Evolutionary conservation across 1,284 basidiomycete species (phyloP).

Genomic region (Mycosarcoma maydis): DNA sequence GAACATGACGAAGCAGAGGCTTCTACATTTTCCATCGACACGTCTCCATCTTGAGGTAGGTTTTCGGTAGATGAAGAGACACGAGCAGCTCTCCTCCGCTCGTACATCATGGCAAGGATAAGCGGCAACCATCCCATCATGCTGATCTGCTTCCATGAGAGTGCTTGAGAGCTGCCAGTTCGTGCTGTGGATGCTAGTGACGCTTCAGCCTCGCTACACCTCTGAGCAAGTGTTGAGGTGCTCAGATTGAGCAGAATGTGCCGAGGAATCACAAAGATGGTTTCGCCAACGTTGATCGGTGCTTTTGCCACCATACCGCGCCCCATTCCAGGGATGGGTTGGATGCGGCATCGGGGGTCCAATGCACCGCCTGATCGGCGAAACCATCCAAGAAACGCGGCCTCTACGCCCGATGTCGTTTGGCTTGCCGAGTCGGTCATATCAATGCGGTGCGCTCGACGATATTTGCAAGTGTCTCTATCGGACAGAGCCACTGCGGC

Average conservation of each 20-base stretch:
- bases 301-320: constrained; percentile 77
- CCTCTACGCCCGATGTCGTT: constrained; percentile 38
- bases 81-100: constrained; percentile 69
- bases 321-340: constrained; percentile 73
- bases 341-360: constrained; percentile 69
- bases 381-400: constrained; percentile 68
- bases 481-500: no score
- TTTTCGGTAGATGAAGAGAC: not conserved
- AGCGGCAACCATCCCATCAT: constrained; percentile 81
- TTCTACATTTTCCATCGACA: constrained; percentile 40
- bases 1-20: not conserved
- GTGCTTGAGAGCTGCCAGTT: not conserved
- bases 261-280: constrained; percentile 85
- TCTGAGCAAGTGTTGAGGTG: constrained; percentile 73
- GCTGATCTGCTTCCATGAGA: constrained; percentile 41
- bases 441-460: not conserved
- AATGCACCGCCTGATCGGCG: constrained; percentile 64
- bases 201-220: constrained; percentile 32
- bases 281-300: constrained; percentile 78
- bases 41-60: constrained; percentile 22
- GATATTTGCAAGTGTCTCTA: no score
- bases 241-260: constrained; percentile 79
- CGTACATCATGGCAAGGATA: constrained; percentile 96
- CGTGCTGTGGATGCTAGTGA: not conserved
- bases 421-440: constrained; percentile 18